phyloP scores from a whole-genome alignment of 495 filamentous ascomycete genomes.

The Penicillium manginii region DNA sequence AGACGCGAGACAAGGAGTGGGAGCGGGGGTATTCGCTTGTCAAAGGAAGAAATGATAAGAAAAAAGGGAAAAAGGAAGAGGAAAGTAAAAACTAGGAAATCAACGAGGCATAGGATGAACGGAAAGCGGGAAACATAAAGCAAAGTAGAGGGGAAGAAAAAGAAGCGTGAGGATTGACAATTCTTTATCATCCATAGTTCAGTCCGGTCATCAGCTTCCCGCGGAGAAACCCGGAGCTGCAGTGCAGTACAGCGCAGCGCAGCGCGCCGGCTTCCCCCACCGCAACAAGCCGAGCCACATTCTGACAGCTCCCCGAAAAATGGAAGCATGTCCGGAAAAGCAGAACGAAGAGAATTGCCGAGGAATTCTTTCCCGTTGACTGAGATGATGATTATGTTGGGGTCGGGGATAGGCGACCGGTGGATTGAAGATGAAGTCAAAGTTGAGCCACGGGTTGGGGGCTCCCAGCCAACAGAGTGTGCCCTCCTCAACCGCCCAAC shows the following conservation, averaged over 20 bases:
- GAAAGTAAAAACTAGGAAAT: not conserved
- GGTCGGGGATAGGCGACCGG: conserved; percentile 2
- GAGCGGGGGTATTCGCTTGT: conserved; percentile 29
- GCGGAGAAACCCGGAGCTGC: conserved; percentile 13
- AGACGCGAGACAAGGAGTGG: conserved; percentile 19
- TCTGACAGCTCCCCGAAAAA: not conserved
- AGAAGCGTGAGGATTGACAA: not conserved
- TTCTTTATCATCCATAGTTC: not conserved
- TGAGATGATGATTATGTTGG: not conserved
- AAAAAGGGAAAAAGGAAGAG: conserved; percentile 1
- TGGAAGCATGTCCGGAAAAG: not conserved
- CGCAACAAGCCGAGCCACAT: conserved; percentile 1
- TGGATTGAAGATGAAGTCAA: conserved; percentile 1
- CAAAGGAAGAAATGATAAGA: conserved; percentile 7
- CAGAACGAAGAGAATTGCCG: not conserved
- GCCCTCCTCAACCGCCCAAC: not conserved
- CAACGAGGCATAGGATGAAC: not conserved
- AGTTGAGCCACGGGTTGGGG: not conserved
- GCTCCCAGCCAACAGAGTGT: not conserved
- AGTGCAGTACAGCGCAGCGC: no score
- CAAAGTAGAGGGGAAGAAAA: not conserved
- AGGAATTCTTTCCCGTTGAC: not conserved
- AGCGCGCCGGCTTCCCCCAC: not conserved
- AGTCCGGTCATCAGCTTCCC: conserved; percentile 17
- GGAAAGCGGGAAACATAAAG: no score